Evolutionary conservation across 2,329 filamentous ascomycete species (phyloP).

Genomic region (Penicillium sp.): DNA sequence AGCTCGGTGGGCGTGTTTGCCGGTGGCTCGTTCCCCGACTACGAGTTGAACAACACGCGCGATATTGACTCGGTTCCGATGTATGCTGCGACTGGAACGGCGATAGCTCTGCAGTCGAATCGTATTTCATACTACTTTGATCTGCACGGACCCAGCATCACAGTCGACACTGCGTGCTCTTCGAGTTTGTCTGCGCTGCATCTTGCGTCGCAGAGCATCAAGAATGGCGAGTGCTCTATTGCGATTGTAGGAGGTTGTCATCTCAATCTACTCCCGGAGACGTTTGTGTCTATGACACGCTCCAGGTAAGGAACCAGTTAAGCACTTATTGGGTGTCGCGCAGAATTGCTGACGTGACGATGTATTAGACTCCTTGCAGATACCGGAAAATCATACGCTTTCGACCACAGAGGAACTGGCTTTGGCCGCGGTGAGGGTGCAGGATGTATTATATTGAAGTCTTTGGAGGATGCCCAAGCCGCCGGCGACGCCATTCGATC

Average conservation of each 20-base stretch:
- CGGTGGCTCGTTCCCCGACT: conserved; percentile 22
- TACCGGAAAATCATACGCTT: conserved; percentile 25
- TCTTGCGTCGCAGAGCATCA: conserved; percentile 24
- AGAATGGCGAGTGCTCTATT: conserved; percentile 21
- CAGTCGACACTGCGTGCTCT: conserved; percentile 31
- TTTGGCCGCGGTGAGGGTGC: conserved; percentile 38
- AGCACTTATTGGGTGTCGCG: too few relatives aligned
- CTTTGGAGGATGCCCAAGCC: conserved; percentile 24
- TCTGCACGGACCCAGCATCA: conserved; percentile 27
- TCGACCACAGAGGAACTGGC: conserved; percentile 24
- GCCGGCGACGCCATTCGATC: conserved; percentile 24
- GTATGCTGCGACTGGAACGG: conserved; percentile 22
- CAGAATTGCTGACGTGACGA: not conserved
- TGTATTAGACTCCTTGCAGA: conserved; percentile 19
- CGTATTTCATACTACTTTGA: conserved; percentile 31
- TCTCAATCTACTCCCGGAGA: conserved; percentile 24
- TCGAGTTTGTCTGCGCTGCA: conserved; percentile 26
- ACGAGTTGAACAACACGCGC: conserved; percentile 21
- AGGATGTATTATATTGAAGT: conserved; percentile 26
- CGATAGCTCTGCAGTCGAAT: conserved; percentile 24
- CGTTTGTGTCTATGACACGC: conserved; percentile 23
- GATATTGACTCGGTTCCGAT: conserved; percentile 23
- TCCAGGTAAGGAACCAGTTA: conserved; percentile 12
- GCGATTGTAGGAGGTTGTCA: conserved; percentile 29
- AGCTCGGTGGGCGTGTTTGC: conserved; percentile 22